A percentile compares a stretch with the other conserved stretches of the same genome.
These are phyloP conservation scores for Auriculariales sp. DNA, from an alignment of 768 basidiomycete species.

Conservation along the genomic window DNA sequence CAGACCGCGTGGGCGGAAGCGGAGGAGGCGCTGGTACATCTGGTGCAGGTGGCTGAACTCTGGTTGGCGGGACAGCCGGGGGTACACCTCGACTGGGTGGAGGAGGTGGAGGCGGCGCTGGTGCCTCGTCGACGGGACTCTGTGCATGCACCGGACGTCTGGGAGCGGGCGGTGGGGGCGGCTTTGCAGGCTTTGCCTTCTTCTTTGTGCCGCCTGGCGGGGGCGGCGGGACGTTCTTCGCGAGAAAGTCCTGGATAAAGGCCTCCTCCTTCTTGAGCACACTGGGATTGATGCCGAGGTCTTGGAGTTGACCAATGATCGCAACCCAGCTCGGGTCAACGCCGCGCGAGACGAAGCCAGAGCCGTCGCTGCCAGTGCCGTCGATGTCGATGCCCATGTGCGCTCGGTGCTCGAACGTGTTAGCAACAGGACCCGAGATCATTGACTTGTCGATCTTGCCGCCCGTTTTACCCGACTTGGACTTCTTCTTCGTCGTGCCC, in stretches of 20 bases:
- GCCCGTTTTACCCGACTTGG: conserved; percentile 38
- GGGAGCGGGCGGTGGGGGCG: conserved; percentile 20
- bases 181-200: conserved; percentile 25
- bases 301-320: conserved; percentile 47
- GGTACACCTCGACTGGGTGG: too few relatives aligned
- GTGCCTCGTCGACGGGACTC: background rate
- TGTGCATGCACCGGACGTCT: conserved; percentile 14
- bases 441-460: conserved; percentile 85
- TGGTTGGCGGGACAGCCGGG: too few relatives aligned
- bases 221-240: conserved; percentile 19
- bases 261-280: conserved; percentile 68
- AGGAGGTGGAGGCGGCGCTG: too few relatives aligned
- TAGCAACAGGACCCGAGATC: conserved; percentile 69
- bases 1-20: conserved; percentile 14
- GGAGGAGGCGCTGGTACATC: conserved; percentile 15
- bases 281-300: conserved; percentile 48
- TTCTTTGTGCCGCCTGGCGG: conserved; percentile 26
- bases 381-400: conserved; percentile 92
- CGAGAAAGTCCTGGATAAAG: conserved; percentile 76
- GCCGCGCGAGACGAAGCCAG: conserved; percentile 75
- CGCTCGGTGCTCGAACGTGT: conserved; percentile 78
- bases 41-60: conserved; percentile 20
- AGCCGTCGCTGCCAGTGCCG: too few relatives aligned
- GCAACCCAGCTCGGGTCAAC: conserved; percentile 85
- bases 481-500: conserved; percentile 27